Evolutionary conservation across 306 rosid genomes (phyloP), one percentile per base, ranked within the genome.

Genomic region (Vigna unguiculata): DNA sequence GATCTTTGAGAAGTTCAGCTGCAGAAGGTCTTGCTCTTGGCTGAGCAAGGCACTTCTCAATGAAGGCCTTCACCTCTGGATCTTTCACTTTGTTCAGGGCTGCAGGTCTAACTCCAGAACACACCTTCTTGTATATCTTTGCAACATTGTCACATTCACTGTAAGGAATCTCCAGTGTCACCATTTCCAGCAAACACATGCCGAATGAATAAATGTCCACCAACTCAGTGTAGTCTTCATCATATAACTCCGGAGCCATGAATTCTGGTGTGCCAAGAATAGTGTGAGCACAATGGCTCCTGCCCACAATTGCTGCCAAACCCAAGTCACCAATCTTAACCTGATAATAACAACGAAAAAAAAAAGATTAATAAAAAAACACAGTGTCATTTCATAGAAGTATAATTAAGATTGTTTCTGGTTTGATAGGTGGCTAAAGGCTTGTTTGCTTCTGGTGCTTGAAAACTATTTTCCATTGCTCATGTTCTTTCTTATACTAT

Each of bases 321-420:
- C 97, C 98, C 88, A 95, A 86, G 82, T 95, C 98, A 22, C 98
- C 98, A 84, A 95, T 92, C 83, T 95, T 95, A 69, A 95, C 97
- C 97, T 94, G 73, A 10, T 28, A 22, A 10, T 28, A 22, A 10
- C 30, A 61, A 65, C 63, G 17, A 12, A 38, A 41, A 54, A 49
- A 61, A 36, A 19, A 28, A 28, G 32, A 28, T 28, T 57, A 49
- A 6, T 32, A 70, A 32, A n/a, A 40, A 14, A 4, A 13, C 19
- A 2, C 34, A 32, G 24, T 32, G 62, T 54, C 15, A 79, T 20
- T 5, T 34, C 63, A 38, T 24, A 49, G 24, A 36, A 49, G n/a
- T 28, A 47, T 17, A 19, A 9, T 38, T 60, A 58, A 78, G 24
- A 68, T 19, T 68, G 53, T 9, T 5, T 15, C 43, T 24, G 47